Evolutionary conservation across 2,329 filamentous ascomycete genomes (phyloP).

Genomic region (Clarireedia monteithiana): DNA sequence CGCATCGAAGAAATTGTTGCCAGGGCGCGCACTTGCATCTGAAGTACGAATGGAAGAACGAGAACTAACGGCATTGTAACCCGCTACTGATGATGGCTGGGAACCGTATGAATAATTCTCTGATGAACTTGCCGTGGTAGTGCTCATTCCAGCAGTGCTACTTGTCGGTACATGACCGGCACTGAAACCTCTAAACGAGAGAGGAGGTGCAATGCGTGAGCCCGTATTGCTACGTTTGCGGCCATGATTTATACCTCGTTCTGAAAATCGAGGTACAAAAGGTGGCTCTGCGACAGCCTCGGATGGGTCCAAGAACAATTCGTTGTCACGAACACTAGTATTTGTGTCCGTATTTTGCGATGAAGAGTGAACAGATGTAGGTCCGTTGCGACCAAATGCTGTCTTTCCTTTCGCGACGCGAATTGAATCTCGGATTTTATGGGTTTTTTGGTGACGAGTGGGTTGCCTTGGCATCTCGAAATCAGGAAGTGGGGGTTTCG

Average conservation of each 20-base stretch:
- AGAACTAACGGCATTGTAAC: constrained; percentile 35
- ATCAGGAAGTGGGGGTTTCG: constrained; percentile 33
- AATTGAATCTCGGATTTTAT: constrained; percentile 77
- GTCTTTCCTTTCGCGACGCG: constrained; percentile 69
- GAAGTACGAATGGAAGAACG: constrained; percentile 27
- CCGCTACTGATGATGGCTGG: constrained; percentile 35
- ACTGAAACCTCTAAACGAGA: constrained; percentile 72
- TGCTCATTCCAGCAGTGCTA: constrained; percentile 50
- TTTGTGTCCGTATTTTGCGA: constrained; percentile 12
- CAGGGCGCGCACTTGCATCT: constrained; percentile 25
- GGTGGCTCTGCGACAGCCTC: constrained; percentile 55
- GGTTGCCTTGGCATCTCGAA: constrained; percentile 33
- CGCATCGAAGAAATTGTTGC: constrained; percentile 65
- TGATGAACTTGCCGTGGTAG: constrained; percentile 48
- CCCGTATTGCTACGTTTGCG: constrained; percentile 88
- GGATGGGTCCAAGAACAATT: constrained; percentile 19
- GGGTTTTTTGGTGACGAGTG: constrained; percentile 28
- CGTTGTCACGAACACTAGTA: constrained; percentile 16
- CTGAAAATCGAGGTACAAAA: constrained; percentile 61
- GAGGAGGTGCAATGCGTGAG: constrained; percentile 60
- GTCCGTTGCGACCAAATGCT: constrained; percentile 30
- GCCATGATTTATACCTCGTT: constrained; percentile 52
- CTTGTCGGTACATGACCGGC: constrained; percentile 34
- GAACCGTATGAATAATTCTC: constrained; percentile 48
- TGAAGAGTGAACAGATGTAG: constrained; percentile 30